Evolutionary conservation across 1,139 yeast genomes (phyloP), one percentile per base, ranked within the genome.

Genomic region (Suhomyces bolitotheri): DNA sequence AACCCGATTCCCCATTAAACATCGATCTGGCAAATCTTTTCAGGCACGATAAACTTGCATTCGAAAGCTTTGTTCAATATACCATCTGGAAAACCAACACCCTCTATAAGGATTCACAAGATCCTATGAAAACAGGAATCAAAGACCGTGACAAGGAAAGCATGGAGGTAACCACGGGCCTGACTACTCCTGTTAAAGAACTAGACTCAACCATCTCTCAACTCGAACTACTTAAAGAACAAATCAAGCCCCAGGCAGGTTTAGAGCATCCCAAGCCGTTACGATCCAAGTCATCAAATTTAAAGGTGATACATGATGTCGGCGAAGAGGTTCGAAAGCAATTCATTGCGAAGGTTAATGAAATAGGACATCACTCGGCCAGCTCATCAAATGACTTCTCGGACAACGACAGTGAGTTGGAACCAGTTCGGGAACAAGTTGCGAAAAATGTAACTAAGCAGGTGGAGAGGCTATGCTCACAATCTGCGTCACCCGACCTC

Each of bases 1-100:
- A 84, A 53, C 92, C 95, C 0, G 84, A 84, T 48, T 80, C 90
- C 24, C 97, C 97, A 1, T 64, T 89, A 31, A 87, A 89, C 53
- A 73, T 89, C 17, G 97, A 89, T 55, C 77, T 87, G 56, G 94
- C 96, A n/a, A 86, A 83, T 50, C 58, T 89, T 33, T 72, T 73
- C 40, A 71, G 90, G 40, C 56, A 66, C 33, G 81, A 78, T 22
- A 58, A 56, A 31, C 41, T 49, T 7, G 76, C 95, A 0, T 84
- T 82, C 49, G 71, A 76, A 38, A 80, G 80, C 25, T 60, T 86
- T 48, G 77, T 83, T 3, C 75, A 73, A 31, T 86, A 80, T 56
- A 80, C 77, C 46, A 73, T 82, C 8, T 67, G 72, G 65, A 71
- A 69, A 42, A 54, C 62, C 47, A 59, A 51, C 17, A 58, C 58